phyloP scores from a whole-genome alignment of 148 eudicot species.

The Oxyria digyna region DNA sequence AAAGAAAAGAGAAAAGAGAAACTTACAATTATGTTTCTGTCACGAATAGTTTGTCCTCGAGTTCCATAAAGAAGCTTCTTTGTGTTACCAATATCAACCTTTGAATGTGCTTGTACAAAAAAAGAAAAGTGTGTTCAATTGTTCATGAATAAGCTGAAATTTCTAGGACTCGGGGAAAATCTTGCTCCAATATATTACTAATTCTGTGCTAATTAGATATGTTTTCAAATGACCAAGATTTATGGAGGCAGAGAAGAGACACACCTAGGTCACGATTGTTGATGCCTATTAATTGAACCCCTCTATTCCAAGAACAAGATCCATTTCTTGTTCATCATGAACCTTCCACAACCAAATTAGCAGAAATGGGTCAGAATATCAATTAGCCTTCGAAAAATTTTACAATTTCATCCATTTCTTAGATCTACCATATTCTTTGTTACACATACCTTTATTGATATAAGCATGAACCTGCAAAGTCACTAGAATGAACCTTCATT shows the following conservation, averaged over 20 bases:
- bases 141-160: neutral
- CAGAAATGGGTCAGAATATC: too few relatives aligned
- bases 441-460: too few relatives aligned
- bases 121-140: neutral
- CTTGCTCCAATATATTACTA: neutral
- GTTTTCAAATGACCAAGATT: too few relatives aligned
- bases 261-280: constrained; percentile 90
- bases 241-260: constrained; percentile 6
- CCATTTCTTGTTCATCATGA: constrained; percentile 88
- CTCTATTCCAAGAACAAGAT: constrained; percentile 75
- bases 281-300: constrained; percentile 78
- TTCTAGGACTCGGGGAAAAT: neutral
- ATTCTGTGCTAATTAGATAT: neutral
- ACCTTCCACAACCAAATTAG: too few relatives aligned
- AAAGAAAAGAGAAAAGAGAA: neutral
- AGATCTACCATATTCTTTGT: too few relatives aligned
- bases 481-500: too few relatives aligned
- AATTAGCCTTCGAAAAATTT: too few relatives aligned
- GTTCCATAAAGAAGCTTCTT: constrained; percentile 78
- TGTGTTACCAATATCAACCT: constrained; percentile 69
- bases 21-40: constrained; percentile 71
- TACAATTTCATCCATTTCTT: too few relatives aligned
- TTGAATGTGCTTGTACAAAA: constrained; percentile 52
- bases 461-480: too few relatives aligned
- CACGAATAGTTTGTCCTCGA: constrained; percentile 44